These are phyloP conservation scores for Penicillium sp. DNA, from an alignment of 2,329 filamentous ascomycete genomes.

Conservation along the genomic window DNA sequence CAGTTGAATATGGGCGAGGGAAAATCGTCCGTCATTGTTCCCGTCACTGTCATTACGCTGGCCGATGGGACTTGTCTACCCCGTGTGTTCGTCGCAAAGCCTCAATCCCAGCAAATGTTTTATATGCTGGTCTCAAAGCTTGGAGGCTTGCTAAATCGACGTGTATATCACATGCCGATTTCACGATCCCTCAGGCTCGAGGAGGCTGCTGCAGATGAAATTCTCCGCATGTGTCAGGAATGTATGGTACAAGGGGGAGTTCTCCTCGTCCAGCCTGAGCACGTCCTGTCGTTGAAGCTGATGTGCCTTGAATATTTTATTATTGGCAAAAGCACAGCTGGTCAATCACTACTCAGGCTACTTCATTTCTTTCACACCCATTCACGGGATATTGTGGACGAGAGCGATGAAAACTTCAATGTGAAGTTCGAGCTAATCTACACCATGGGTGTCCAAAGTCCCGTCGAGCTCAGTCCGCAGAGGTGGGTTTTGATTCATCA, in stretches of 20 bases:
- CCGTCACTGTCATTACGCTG: neutral
- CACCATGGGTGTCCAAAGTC: neutral
- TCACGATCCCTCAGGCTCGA: slow-evolving; percentile 26
- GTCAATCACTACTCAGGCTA: neutral
- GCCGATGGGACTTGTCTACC: neutral
- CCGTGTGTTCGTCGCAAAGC: neutral
- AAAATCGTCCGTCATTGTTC: neutral
- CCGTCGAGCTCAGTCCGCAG: neutral
- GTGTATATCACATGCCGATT: slow-evolving; percentile 47
- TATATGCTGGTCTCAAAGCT: neutral
- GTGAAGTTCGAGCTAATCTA: neutral
- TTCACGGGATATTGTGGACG: neutral
- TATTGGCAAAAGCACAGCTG: neutral
- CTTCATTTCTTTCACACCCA: neutral
- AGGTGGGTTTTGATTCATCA: neutral
- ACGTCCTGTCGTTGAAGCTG: neutral
- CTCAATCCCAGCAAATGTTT: neutral
- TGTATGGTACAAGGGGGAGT: neutral
- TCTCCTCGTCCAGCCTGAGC: neutral
- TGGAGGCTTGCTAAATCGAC: slow-evolving; percentile 21
- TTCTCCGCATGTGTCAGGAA: neutral
- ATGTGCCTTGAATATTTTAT: no score
- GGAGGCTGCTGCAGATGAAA: neutral
- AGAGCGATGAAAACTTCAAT: neutral
- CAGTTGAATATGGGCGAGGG: neutral